A percentile compares a stretch with the other conserved stretches of the same genome.
Conservation (phyloP, 1,284 basidiomycete genomes). For the Amylostereum areolatum region DNA sequence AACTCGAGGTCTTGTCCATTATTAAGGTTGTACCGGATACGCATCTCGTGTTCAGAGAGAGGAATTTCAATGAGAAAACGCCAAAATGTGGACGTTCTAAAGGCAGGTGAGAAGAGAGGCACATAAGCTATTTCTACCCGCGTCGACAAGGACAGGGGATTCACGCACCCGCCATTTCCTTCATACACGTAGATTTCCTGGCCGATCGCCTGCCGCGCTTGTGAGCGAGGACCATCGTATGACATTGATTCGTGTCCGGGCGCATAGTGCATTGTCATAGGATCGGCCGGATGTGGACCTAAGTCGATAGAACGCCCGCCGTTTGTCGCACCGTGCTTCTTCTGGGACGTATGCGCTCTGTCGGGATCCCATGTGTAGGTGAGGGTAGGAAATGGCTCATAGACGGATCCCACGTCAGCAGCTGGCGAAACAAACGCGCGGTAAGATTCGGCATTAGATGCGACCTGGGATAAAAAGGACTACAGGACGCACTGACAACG, state of each 20-base stretch:
- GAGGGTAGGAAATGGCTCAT: slow-evolving; percentile 71
- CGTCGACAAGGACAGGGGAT: neutral
- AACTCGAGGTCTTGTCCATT: slow-evolving; percentile 76
- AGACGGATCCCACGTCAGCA: slow-evolving; percentile 74
- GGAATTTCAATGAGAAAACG: slow-evolving; percentile 88
- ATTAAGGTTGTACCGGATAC: slow-evolving; percentile 78
- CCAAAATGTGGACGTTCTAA: slow-evolving; percentile 88
- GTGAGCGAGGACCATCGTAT: slow-evolving; percentile 27
- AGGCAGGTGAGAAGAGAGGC: neutral
- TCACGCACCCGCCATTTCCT: slow-evolving; percentile 53
- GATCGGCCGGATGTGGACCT: slow-evolving; percentile 68
- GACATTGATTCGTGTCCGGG: slow-evolving; percentile 16
- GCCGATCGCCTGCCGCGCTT: slow-evolving; percentile 45
- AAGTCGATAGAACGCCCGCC: slow-evolving; percentile 45
- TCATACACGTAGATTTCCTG: slow-evolving; percentile 81
- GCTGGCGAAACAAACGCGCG: slow-evolving; percentile 32
- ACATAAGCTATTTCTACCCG: neutral
- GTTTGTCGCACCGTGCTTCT: slow-evolving; percentile 9
- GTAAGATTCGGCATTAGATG: slow-evolving; percentile 1
- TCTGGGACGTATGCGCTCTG: slow-evolving; percentile 14
- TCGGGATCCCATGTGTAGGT: slow-evolving; percentile 77
- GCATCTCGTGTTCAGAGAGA: slow-evolving; percentile 67
- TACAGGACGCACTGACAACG: slow-evolving; percentile 63
- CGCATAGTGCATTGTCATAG: slow-evolving; percentile 23
- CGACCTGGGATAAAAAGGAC: slow-evolving; percentile 5